These are phyloP conservation scores for Ulmus americana DNA, from an alignment of 331 rosid species.

Conservation along the genomic window DNA sequence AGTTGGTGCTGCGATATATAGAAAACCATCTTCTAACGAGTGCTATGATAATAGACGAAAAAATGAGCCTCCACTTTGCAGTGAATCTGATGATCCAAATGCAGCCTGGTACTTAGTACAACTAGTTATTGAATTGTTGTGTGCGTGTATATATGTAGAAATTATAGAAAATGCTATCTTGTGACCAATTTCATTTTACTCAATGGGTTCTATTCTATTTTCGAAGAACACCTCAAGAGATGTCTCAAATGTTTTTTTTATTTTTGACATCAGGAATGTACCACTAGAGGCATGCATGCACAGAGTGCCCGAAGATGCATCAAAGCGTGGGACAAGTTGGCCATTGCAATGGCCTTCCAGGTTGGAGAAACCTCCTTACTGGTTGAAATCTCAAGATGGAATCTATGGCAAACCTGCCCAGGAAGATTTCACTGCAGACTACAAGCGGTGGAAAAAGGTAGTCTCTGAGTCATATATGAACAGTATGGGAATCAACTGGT, in stretches of 20 bases:
- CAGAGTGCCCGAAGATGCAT: constrained; percentile 43
- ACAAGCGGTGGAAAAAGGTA: constrained; percentile 61
- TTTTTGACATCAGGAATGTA: constrained; percentile 49
- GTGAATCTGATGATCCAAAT: constrained; percentile 60
- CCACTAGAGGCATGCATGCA: constrained; percentile 63
- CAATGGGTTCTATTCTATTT: no score
- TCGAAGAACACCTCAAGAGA: no score
- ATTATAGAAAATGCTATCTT: no score
- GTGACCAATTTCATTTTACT: no score
- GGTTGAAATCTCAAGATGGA: constrained; percentile 61
- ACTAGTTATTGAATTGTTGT: background rate
- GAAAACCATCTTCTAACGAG: constrained; percentile 69
- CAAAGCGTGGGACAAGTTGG: constrained; percentile 63
- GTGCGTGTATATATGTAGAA: background rate
- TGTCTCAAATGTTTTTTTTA: background rate
- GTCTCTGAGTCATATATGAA: constrained; percentile 52
- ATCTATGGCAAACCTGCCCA: constrained; percentile 51
- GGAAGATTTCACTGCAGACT: constrained; percentile 54
- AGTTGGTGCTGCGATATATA: constrained; percentile 69
- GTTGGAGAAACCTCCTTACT: constrained; percentile 73
- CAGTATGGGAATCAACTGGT: constrained; percentile 69
- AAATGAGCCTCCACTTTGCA: constrained; percentile 65
- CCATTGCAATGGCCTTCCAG: constrained; percentile 67
- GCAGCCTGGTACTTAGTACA: constrained; percentile 54
- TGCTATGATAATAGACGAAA: constrained; percentile 48